Evolutionary conservation across 2,329 filamentous ascomycete species (phyloP).

Genomic region (Sporothrix phasma): DNA sequence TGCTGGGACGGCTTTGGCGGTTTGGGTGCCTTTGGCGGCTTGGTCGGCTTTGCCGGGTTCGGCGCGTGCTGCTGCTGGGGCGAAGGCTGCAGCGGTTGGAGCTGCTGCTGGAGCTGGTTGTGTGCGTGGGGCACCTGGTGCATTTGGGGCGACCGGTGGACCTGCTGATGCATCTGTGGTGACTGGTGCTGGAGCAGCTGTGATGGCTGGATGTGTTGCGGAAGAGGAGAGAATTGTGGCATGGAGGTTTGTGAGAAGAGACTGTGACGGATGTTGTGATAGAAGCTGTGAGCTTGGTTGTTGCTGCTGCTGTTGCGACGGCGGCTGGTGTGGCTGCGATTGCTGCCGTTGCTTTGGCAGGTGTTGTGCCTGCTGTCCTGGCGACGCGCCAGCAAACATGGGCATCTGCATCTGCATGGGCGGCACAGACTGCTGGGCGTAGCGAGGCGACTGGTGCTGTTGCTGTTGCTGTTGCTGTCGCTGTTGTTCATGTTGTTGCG

Average conservation of each 20-base stretch:
- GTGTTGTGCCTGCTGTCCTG: conserved; percentile 20
- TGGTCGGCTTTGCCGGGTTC: conserved; percentile 15
- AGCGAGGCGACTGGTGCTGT: conserved; percentile 7
- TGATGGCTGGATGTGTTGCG: conserved; percentile 4
- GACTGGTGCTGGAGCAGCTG: conserved; percentile 16
- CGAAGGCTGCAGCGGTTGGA: conserved; percentile 18
- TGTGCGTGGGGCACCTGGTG: not conserved
- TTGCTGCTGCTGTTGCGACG: conserved; percentile 19
- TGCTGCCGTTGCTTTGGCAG: conserved; percentile 20
- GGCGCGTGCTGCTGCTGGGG: conserved; percentile 22
- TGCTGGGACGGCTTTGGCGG: conserved; percentile 11
- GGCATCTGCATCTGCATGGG: conserved; percentile 12
- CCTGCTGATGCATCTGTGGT: conserved; percentile 8
- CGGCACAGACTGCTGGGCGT: conserved; percentile 8
- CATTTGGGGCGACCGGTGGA: not conserved
- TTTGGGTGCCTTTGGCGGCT: conserved; percentile 13
- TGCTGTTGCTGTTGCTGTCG: not conserved
- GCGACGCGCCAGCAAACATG: conserved; percentile 11
- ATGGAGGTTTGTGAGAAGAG: conserved; percentile 1
- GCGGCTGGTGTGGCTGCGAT: conserved; percentile 19
- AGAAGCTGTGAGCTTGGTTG: conserved; percentile 9
- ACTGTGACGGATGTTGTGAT: conserved; percentile 19
- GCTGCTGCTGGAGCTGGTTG: conserved; percentile 23
- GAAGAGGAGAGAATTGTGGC: conserved; percentile 7
- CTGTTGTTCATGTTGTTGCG: not conserved